phyloP scores from a whole-genome alignment of 164 flowering plant species.

The Aristolochia fimbriata region DNA sequence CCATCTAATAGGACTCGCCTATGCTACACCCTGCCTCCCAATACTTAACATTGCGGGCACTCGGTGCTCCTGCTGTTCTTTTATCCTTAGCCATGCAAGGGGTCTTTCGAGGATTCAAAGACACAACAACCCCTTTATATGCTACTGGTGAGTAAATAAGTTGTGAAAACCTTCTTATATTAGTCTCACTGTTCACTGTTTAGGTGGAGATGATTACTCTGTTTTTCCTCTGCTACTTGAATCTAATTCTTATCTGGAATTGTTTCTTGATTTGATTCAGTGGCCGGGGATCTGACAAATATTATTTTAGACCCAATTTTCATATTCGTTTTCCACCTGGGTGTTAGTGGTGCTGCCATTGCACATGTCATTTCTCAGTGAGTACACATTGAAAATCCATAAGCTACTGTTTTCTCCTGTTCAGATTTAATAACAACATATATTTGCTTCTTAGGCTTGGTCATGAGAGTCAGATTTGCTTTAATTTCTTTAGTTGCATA shows the following conservation, averaged over 20 bases:
- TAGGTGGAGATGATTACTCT: not conserved
- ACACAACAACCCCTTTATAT: conserved; percentile 54
- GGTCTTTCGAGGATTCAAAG: conserved; percentile 53
- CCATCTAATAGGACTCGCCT: conserved; percentile 34
- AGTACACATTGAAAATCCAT: conserved; percentile 15
- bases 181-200: too few relatives aligned
- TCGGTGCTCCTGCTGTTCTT: conserved; percentile 65
- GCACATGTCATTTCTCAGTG: conserved; percentile 97
- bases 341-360: conserved; percentile 93
- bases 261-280: conserved; percentile 22
- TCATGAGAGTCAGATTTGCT: too few relatives aligned
- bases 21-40: conserved; percentile 37
- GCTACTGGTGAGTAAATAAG: conserved; percentile 32
- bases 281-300: conserved; percentile 65
- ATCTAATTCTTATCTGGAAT: not conserved
- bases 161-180: too few relatives aligned
- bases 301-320: conserved; percentile 77
- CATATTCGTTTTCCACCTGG: conserved; percentile 54
- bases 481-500: too few relatives aligned
- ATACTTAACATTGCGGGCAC: conserved; percentile 46
- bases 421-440: too few relatives aligned
- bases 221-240: not conserved
- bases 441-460: too few relatives aligned
- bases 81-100: conserved; percentile 64
- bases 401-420: too few relatives aligned